These are phyloP conservation scores for Xanthoceras sorbifolium DNA, from an alignment of 345 rosid genomes.

Conservation along the genomic window DNA sequence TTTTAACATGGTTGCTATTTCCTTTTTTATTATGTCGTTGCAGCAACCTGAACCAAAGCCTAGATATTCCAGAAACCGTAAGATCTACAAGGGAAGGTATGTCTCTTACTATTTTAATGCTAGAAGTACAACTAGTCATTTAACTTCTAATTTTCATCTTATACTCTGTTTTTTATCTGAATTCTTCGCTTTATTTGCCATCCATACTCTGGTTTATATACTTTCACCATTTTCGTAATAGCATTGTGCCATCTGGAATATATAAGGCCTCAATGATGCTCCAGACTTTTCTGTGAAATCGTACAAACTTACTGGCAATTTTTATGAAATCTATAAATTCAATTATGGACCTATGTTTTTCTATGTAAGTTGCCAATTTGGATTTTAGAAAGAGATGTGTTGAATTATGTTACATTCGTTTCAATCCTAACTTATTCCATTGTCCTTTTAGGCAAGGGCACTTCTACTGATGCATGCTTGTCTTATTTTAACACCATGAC, in stretches of 20 bases:
- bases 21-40: constrained; percentile 14
- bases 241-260: constrained; percentile 7
- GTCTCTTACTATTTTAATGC: constrained; percentile 23
- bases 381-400: constrained; percentile 3
- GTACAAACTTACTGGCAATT: neutral
- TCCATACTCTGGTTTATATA: neutral
- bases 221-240: neutral
- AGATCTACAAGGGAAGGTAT: constrained; percentile 45
- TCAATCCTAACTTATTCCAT: neutral
- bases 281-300: constrained; percentile 6
- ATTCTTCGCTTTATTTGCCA: neutral
- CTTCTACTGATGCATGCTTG: constrained; percentile 21
- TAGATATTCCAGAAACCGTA: constrained; percentile 36
- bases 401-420: neutral
- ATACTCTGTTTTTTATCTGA: neutral
- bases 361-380: neutral
- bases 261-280: neutral
- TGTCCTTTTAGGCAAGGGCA: constrained; percentile 16
- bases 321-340: neutral
- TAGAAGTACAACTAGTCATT: constrained; percentile 1
- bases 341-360: neutral
- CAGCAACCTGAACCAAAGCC: constrained; percentile 56
- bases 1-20: constrained; percentile 15
- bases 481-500: constrained; percentile 32
- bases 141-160: neutral